Percentiles rank a stretch among this genome's conserved stretches.
Evolutionary conservation across 75 land plant genomes (phyloP).

Genomic region (Azolla pinnata): DNA sequence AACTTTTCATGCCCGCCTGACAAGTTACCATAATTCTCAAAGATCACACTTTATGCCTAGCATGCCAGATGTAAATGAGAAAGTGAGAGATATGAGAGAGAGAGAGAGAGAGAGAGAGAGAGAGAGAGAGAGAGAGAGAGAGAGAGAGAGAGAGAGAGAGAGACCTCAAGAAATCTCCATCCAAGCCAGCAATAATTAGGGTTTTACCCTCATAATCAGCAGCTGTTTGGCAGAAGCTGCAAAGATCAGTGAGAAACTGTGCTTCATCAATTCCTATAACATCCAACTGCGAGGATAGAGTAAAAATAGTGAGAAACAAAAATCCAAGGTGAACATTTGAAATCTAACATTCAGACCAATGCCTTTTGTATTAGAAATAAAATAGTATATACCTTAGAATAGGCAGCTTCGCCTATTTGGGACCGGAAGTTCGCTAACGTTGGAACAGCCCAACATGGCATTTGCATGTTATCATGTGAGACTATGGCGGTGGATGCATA

Average conservation of each 20-base stretch:
- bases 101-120: neutral
- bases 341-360: neutral
- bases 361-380: neutral
- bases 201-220: conserved; percentile 87
- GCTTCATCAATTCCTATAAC: conserved; percentile 98
- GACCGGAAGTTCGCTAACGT: conserved; percentile 44
- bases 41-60: too few species aligned
- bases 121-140: neutral
- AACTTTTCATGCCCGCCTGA: too few species aligned
- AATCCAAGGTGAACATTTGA: neutral
- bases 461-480: conserved; percentile 71
- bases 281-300: conserved; percentile 78
- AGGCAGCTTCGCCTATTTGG: conserved; percentile 51
- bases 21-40: neutral
- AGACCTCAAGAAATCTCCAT: conserved; percentile 86
- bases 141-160: conserved; percentile 9
- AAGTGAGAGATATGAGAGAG: neutral
- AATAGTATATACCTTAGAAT: conserved; percentile 41
- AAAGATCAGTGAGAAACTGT: conserved; percentile 81
- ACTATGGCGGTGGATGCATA: conserved; percentile 64
- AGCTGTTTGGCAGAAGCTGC: conserved; percentile 75
- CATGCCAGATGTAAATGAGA: neutral
- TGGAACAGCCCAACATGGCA: conserved; percentile 65
- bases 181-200: conserved; percentile 82
- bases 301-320: too few species aligned